Conservation (phyloP, 2,329 filamentous ascomycete genomes). For the Colletotrichum sp. region DNA sequence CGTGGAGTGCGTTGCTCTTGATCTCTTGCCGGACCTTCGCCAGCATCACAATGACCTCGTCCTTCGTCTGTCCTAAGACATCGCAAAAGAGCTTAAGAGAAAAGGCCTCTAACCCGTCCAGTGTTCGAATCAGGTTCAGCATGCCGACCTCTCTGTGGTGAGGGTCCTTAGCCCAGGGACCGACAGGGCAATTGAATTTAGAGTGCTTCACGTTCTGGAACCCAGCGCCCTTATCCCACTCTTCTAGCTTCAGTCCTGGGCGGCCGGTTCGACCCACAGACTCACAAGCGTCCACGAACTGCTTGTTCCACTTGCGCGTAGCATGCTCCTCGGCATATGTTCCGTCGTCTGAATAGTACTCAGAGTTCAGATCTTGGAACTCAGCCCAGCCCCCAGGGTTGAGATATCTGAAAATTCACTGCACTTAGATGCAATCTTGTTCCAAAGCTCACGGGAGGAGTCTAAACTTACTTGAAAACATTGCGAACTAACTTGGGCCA, state of each 20-base stretch:
- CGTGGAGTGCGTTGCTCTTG: background rate
- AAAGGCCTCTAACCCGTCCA: background rate
- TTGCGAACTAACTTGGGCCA: conserved; percentile 21
- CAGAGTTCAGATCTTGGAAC: background rate
- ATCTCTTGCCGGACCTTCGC: background rate
- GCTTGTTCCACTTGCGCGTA: background rate
- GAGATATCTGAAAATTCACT: background rate
- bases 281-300: background rate
- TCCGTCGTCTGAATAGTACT: background rate
- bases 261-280: background rate
- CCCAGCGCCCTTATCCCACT: background rate
- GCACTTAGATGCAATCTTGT: background rate
- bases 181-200: background rate
- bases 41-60: background rate
- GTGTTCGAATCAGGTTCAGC: background rate
- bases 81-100: background rate
- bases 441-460: background rate
- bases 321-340: background rate
- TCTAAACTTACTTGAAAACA: background rate
- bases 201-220: background rate
- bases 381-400: background rate
- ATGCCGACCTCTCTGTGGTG: background rate
- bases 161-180: background rate
- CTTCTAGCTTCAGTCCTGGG: background rate
- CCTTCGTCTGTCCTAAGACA: background rate